Conservation (phyloP, 2,329 filamentous ascomycete species). For the Colletotrichum neosansevieriae region DNA sequence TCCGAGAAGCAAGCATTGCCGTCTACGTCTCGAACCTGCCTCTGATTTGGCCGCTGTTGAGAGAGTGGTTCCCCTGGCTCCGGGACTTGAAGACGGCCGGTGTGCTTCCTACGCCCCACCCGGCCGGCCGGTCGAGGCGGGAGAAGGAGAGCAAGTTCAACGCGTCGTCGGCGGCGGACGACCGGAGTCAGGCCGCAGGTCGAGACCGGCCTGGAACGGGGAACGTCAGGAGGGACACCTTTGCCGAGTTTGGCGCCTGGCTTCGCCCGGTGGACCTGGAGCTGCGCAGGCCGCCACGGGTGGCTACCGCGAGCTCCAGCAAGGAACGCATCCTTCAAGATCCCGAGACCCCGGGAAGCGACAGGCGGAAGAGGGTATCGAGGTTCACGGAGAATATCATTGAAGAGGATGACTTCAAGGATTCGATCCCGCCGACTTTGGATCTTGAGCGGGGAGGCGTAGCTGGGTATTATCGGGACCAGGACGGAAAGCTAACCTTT, state of each 20-base stretch:
- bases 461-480: neutral
- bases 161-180: neutral
- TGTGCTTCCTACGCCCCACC: conserved; percentile 11
- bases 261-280: conserved; percentile 21
- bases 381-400: neutral
- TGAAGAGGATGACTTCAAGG: neutral
- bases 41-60: conserved; percentile 64
- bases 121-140: neutral
- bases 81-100: conserved; percentile 1
- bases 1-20: conserved; percentile 64
- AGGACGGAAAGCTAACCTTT: neutral
- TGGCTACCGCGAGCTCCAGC: neutral
- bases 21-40: conserved; percentile 66
- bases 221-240: conserved; percentile 10
- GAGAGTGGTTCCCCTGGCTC: conserved; percentile 46
- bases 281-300: conserved; percentile 5
- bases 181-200: neutral
- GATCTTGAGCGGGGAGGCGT: conserved; percentile 20
- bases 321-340: neutral
- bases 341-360: neutral
- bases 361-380: neutral
- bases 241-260: conserved; percentile 24
- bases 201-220: neutral
- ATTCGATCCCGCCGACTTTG: neutral
- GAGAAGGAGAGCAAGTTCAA: neutral